A percentile compares a stretch with the other conserved stretches of the same genome.
Evolutionary conservation across 768 basidiomycete species (phyloP).

Genomic region (Hirschioporus abietinus): DNA sequence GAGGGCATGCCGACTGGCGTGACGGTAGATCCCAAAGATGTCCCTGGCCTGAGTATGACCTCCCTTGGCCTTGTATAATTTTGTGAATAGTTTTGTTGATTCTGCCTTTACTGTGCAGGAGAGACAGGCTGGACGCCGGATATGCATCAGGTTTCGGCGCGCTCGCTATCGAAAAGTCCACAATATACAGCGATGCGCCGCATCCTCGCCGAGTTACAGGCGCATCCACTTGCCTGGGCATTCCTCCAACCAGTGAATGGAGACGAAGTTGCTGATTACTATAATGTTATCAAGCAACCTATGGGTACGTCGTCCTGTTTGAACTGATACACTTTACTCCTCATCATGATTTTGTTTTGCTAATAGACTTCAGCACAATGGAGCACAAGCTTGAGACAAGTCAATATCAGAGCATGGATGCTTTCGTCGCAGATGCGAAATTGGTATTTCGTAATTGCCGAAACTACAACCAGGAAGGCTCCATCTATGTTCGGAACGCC

Average conservation of each 20-base stretch:
- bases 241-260: conserved; percentile 77
- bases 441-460: conserved; percentile 89
- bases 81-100: conserved; percentile 14
- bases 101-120: conserved; percentile 35
- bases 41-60: conserved; percentile 80
- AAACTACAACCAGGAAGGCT: conserved; percentile 76
- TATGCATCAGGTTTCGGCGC: conserved; percentile 40
- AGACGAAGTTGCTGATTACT: conserved; percentile 83
- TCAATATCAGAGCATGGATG: conserved; percentile 69
- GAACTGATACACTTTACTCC: not conserved
- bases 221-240: conserved; percentile 80
- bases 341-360: conserved; percentile 9
- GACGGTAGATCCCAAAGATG: conserved; percentile 63
- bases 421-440: conserved; percentile 74
- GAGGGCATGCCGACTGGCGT: conserved; percentile 47
- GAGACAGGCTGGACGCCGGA: conserved; percentile 92
- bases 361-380: conserved; percentile 80
- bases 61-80: conserved; percentile 5
- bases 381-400: conserved; percentile 85
- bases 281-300: conserved; percentile 81
- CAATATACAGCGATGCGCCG: conserved; percentile 57
- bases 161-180: conserved; percentile 54
- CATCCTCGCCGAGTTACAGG: conserved; percentile 72
- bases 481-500: conserved; percentile 80
- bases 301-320: conserved; percentile 64